Conservation (phyloP, 805 yeast species). For the Lachancea lanzarotensis region DNA sequence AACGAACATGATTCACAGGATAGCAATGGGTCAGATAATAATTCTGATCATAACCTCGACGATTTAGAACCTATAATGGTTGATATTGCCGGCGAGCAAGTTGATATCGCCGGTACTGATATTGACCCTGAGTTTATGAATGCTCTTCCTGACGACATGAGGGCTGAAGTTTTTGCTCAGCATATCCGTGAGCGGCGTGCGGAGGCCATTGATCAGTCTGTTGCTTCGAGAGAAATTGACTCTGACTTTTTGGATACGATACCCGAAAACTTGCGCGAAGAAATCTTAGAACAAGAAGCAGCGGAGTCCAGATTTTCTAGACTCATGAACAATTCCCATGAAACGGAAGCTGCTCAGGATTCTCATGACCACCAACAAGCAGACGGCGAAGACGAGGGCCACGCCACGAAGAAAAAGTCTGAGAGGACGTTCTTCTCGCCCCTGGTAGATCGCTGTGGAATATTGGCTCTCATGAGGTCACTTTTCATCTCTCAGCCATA, state of each 20-base stretch:
- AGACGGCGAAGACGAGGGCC: constrained; percentile 14
- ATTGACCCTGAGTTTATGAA: constrained; percentile 87
- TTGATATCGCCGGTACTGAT: constrained; percentile 83
- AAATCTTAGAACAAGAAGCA: constrained; percentile 53
- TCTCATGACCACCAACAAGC: constrained; percentile 11
- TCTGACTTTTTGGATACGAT: constrained; percentile 75
- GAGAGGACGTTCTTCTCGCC: constrained; percentile 50
- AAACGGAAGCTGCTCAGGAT: constrained; percentile 3
- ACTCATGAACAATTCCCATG: constrained; percentile 12
- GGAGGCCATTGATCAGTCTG: constrained; percentile 41
- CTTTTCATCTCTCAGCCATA: constrained; percentile 68
- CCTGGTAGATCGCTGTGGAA: constrained; percentile 66
- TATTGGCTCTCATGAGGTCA: constrained; percentile 63
- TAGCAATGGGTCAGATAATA: constrained; percentile 12
- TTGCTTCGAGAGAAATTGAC: constrained; percentile 58
- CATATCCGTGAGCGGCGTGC: constrained; percentile 72
- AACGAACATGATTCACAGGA: constrained; percentile 28
- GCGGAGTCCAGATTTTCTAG: constrained; percentile 36
- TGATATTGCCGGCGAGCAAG: constrained; percentile 65
- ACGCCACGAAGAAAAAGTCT: constrained; percentile 20
- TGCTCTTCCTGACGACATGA: constrained; percentile 87
- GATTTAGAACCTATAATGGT: constrained; percentile 55
- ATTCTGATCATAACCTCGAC: constrained; percentile 9
- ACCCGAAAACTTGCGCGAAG: constrained; percentile 60
- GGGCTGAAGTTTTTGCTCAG: constrained; percentile 85